A percentile compares a stretch with the other conserved stretches of the same genome.
phyloP scores from a whole-genome alignment of 352 stramenopile genomes.

The Sclerospora graminicola region DNA sequence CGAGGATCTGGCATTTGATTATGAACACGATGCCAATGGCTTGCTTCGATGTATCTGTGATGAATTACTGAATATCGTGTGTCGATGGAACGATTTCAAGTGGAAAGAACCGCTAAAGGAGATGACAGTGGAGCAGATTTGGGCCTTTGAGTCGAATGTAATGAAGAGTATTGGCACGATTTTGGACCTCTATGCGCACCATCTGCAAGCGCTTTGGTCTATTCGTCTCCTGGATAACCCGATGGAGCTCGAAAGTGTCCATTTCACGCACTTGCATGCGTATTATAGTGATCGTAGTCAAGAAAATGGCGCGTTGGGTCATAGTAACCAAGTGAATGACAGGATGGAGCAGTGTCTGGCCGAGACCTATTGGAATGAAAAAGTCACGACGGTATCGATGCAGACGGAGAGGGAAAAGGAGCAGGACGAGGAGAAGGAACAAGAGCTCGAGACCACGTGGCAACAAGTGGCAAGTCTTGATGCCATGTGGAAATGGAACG shows the following conservation, averaged over 20 bases:
- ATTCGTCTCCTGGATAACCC: conserved; percentile 31
- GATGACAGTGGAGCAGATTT: conserved; percentile 34
- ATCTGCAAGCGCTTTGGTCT: conserved; percentile 53
- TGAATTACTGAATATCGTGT: conserved; percentile 61
- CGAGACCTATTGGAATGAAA: conserved; percentile 35
- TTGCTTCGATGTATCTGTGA: conserved; percentile 59
- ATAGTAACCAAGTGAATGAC: conserved; percentile 1
- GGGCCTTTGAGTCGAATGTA: conserved; percentile 50
- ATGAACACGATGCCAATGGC: conserved; percentile 47
- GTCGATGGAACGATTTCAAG: conserved; percentile 72
- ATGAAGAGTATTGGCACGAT: conserved; percentile 55
- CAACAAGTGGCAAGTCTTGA: conserved; percentile 10
- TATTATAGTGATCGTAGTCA: conserved; percentile 55
- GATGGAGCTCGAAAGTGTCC: conserved; percentile 31
- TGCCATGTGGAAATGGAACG: conserved; percentile 27
- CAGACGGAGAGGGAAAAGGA: conserved; percentile 5
- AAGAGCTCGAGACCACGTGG: not conserved
- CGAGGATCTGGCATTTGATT: conserved; percentile 43
- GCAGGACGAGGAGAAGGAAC: conserved; percentile 1
- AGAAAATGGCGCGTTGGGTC: not conserved
- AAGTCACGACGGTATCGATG: conserved; percentile 15
- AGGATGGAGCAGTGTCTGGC: conserved; percentile 22
- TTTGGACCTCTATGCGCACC: conserved; percentile 39
- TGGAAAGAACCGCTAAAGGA: conserved; percentile 47
- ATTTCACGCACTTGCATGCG: conserved; percentile 59